Base-by-base conservation (phyloP, 2,329 filamentous ascomycete genomes). In the Aspergillus unguis region DNA sequence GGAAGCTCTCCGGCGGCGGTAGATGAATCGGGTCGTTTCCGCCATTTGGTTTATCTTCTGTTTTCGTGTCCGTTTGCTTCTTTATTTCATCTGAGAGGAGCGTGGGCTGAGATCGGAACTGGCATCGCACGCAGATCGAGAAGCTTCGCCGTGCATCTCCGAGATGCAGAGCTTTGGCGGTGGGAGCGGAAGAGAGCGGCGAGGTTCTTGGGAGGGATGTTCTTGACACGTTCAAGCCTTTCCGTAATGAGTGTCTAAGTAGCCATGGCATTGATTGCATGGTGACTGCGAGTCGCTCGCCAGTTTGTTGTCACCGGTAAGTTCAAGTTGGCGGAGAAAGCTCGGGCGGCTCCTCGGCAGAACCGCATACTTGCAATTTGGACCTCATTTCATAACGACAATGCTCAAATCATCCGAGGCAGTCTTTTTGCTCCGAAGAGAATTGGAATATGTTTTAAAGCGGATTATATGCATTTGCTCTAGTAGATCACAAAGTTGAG, bases 101-200 rank as follows among this genome's bases (percentile, higher is more conserved):
- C 26, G 52, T 44, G 7, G 58, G 58, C n/a, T 66, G 66, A 33
- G 54, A 62, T 43, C 70, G 71, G 50, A 72, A 71, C 53, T 69
- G 73, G 38, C 75, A 77, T 70, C 69, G 71, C 57, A 74, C 48
- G 57, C 75, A 77, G 51, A 69, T 67, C 49, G 73, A 72, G 62
- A 71, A 69, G 41, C 48, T 57, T 57, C 67, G 63, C 52, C 58
- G 52, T 51, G 61, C 48, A 51, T 59, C 59, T 52, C 53, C 53
- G 51, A 48, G 46, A 48, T 54, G 44, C 58, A 64, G 55, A 52
- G 61, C 43, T 44, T 57, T 62, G 52, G 62, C 50, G 45, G 50
- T 43, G 48, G 52, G 49, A 45, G 57, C 45, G 51, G 62, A 55
- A 45, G 61, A 53, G 46, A 66, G 49, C 27, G 59, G 60, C n/a